Evolutionary conservation across 176 grass and related monocot species (phyloP), one percentile per base, ranked within the genome.

Genomic region (Ampelocalamus luodianensis): DNA sequence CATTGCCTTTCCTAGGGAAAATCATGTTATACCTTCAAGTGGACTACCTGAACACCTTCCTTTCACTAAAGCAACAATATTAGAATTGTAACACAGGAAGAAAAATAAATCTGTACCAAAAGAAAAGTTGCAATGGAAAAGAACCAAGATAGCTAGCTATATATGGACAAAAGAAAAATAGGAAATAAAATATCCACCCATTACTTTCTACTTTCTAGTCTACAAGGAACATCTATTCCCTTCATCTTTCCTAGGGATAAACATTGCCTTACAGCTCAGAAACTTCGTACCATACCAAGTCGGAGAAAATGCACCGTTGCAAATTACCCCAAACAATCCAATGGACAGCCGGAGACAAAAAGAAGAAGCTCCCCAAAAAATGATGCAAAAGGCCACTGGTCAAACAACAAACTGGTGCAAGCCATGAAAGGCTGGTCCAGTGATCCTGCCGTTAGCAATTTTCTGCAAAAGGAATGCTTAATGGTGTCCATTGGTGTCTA

Each of bases 271-370:
- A 49, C 40, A 36, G 22, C 40, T 74, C 27, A 63, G 65, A 61
- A 27, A 46, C 67, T 69, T 84, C 45, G 17, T 38, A 49, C 40
- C 48, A 85, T 73, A 61, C 82, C 69, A 69, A 51, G 72, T 54
- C 1, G 17, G 48, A 60, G 71, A 69, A 74, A 68, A 16, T 42
- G 42, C 15, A 61, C 8, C 42, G 42, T 22, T 4, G 39, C 53
- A 83, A 29, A 60, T 77, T n/a, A 39, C 44, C 45, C 40, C 24
- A 75, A 32, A 40, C 39, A 56, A 46, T 8, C 37, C 26, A 73
- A 85, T 34, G 81, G 67, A 68, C 1, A 38, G 60, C 20, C 55
- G 3, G 27, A 34, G 20, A 58, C 2, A n/a, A 84, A 59, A 59
- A 58, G 10, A 55, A 48, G 22, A 29, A 26, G 4, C 32, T 24